A percentile compares a stretch with the other conserved stretches of the same genome.
phyloP scores from a whole-genome alignment of 768 basidiomycete genomes.

The Pleurotus salmoneostramineus region DNA sequence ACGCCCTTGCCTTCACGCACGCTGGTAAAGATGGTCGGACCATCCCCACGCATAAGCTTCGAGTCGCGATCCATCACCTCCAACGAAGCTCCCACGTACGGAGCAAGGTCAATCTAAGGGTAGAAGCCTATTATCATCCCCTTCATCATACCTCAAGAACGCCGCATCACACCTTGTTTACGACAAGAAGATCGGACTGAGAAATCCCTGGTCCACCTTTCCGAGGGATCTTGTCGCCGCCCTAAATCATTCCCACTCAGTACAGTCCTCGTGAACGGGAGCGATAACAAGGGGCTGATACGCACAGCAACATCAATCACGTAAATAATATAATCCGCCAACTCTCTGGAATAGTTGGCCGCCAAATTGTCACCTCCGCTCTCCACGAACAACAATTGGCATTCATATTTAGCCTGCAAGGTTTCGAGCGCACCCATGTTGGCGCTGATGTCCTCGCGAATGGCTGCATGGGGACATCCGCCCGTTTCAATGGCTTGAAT shows the following conservation, averaged over 20 bases:
- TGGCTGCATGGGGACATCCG: slow-evolving; percentile 97
- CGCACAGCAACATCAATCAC: slow-evolving; percentile 82
- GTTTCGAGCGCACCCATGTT: slow-evolving; percentile 96
- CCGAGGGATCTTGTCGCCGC: slow-evolving; percentile 96
- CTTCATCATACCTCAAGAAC: too few species aligned
- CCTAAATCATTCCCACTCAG: slow-evolving; percentile 38
- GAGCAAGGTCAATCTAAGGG: slow-evolving; percentile 84
- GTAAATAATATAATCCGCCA: slow-evolving; percentile 97
- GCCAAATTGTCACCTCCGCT: slow-evolving; percentile 97
- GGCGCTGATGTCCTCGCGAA: slow-evolving; percentile 96
- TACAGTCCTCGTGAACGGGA: neutral
- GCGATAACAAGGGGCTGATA: slow-evolving; percentile 4
- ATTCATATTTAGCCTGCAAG: slow-evolving; percentile 85
- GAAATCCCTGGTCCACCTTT: slow-evolving; percentile 99
- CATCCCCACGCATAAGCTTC: slow-evolving; percentile 89
- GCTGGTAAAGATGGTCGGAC: slow-evolving; percentile 89
- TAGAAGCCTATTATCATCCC: neutral
- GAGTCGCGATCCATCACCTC: slow-evolving; percentile 94
- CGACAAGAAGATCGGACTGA: slow-evolving; percentile 88
- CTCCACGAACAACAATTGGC: slow-evolving; percentile 92
- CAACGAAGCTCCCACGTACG: slow-evolving; percentile 88
- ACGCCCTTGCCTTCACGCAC: slow-evolving; percentile 78
- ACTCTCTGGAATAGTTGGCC: slow-evolving; percentile 93
- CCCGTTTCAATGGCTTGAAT: slow-evolving; percentile 98
- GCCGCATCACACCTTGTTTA: slow-evolving; percentile 74